phyloP scores from a whole-genome alignment of 1,284 basidiomycete genomes.

The Rhodotorula sp. region DNA sequence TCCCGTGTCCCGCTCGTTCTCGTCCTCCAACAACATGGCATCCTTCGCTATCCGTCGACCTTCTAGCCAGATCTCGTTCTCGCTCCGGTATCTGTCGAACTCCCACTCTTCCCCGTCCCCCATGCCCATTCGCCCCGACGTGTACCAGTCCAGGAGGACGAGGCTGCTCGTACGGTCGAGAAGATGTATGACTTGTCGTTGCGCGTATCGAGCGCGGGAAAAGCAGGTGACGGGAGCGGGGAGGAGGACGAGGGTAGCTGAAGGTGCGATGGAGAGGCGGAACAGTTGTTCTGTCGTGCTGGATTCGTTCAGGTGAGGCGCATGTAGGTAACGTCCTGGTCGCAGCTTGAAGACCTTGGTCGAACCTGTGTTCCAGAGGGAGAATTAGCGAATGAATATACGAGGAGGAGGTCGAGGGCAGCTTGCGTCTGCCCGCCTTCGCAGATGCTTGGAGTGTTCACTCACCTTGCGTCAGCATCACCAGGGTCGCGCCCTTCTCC shows the following conservation, averaged over 20 bases:
- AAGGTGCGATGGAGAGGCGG: conserved; percentile 58
- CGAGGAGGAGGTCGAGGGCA: neutral
- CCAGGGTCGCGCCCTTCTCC: conserved; percentile 58
- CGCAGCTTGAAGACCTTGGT: conserved; percentile 89
- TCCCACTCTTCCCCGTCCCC: conserved; percentile 70
- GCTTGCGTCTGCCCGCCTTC: no score
- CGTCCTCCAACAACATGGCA: conserved; percentile 67
- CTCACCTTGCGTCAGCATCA: conserved; percentile 77
- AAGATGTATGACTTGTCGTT: conserved; percentile 67
- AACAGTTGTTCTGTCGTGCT: conserved; percentile 58
- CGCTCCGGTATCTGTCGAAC: conserved; percentile 77
- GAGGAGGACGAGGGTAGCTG: conserved; percentile 69
- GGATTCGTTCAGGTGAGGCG: conserved; percentile 39
- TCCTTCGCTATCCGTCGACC: conserved; percentile 69
- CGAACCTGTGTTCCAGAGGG: conserved; percentile 57
- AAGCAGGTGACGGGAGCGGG: conserved; percentile 93
- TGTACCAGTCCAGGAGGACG: conserved; percentile 80
- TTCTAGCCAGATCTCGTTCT: conserved; percentile 76
- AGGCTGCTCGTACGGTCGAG: conserved; percentile 58
- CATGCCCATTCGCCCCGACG: conserved; percentile 63
- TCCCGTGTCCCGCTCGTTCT: neutral
- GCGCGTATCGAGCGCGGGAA: conserved; percentile 72
- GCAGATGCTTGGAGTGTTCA: neutral
- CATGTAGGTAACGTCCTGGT: conserved; percentile 48
- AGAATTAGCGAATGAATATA: neutral